Evolutionary conservation across 208 protist species (phyloP).

Genomic region (Leptomonas seymouri): DNA sequence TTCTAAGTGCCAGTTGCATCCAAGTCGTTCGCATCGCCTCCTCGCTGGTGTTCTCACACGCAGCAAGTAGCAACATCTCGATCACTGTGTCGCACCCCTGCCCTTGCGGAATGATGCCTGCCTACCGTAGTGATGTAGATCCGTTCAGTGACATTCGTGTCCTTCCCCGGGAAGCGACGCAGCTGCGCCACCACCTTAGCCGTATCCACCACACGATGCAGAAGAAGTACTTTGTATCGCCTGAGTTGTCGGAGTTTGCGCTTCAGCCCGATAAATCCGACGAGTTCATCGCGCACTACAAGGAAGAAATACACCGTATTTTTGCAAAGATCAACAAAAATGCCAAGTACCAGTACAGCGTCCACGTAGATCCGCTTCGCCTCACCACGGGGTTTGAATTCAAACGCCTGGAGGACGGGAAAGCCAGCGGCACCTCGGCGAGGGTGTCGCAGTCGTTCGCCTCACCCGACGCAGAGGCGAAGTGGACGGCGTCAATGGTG

Average conservation of each 20-base stretch:
- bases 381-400: conserved; percentile 59
- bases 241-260: conserved; percentile 65
- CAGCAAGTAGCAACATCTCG: background rate
- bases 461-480: conserved; percentile 6
- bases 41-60: no score
- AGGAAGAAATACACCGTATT: conserved; percentile 60
- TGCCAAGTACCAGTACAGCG: conserved; percentile 58
- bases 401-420: background rate
- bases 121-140: conserved; percentile 40
- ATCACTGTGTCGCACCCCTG: background rate
- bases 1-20: no score
- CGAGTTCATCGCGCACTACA: conserved; percentile 75
- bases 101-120: conserved; percentile 21
- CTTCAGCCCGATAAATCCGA: conserved; percentile 62
- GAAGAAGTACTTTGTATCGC: conserved; percentile 61
- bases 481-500: conserved; percentile 30
- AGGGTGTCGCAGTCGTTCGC: conserved; percentile 5
- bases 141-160: conserved; percentile 76
- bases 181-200: conserved; percentile 63
- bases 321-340: conserved; percentile 60
- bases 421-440: background rate
- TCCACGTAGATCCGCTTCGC: conserved; percentile 63
- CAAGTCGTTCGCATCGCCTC: no score
- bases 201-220: conserved; percentile 79
- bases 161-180: conserved; percentile 58